Evolutionary conservation across 208 protist genomes (phyloP).

Genomic region (Plasmodiophora brassicae): DNA sequence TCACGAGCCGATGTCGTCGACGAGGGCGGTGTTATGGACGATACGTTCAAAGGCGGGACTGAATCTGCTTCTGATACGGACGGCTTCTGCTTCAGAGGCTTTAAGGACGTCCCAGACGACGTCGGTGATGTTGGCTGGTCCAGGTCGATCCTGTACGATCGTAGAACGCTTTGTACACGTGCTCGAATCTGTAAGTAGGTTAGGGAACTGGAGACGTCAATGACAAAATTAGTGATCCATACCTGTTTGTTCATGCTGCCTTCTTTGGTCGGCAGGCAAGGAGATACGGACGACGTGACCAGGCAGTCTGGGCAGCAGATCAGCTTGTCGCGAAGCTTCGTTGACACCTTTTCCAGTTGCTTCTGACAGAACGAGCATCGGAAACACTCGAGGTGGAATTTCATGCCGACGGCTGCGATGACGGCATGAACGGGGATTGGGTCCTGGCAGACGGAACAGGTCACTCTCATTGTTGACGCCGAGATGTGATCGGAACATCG

Average conservation of each 20-base stretch:
- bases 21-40: no score
- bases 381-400: slow-evolving; percentile 13
- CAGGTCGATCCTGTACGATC: not conserved
- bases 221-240: not conserved
- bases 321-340: slow-evolving; percentile 7
- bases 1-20: no score
- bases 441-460: not conserved
- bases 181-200: not conserved
- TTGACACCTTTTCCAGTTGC: slow-evolving; percentile 9
- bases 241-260: not conserved
- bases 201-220: not conserved
- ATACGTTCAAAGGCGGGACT: no score
- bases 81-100: no score
- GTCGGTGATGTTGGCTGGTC: no score
- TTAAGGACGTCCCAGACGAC: no score
- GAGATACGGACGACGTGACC: not conserved
- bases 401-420: not conserved
- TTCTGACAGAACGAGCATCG: slow-evolving; percentile 28
- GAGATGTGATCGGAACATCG: slow-evolving; percentile 11
- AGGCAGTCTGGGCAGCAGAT: slow-evolving; percentile 28
- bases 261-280: not conserved
- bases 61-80: no score
- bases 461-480: not conserved
- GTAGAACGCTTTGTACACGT: not conserved
- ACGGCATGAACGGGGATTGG: not conserved